Conservation (phyloP, 139 green algal genomes). For the Coelastrella sp. region DNA sequence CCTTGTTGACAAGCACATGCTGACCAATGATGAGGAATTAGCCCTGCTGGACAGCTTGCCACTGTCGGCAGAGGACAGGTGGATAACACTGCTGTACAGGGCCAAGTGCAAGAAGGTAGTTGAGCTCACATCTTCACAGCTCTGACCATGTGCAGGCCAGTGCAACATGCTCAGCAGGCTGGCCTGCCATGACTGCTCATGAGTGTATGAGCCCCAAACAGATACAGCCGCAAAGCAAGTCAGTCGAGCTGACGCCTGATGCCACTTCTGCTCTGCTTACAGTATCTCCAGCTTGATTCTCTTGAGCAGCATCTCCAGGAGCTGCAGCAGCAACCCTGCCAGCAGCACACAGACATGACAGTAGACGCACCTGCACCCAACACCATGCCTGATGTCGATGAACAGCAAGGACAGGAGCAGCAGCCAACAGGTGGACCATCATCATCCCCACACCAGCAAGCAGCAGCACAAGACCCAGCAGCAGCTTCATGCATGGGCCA, state of each 20-base stretch:
- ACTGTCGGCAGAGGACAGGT: slow-evolving; percentile 70
- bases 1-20: slow-evolving; percentile 91
- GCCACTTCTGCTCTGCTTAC: background rate
- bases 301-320: slow-evolving; percentile 55
- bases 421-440: slow-evolving; percentile 21
- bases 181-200: too few relatives aligned
- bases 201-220: too few relatives aligned
- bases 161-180: background rate
- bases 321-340: slow-evolving; percentile 46
- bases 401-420: slow-evolving; percentile 41
- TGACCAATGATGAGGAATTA: slow-evolving; percentile 84
- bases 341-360: background rate
- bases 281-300: slow-evolving; percentile 49
- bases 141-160: background rate
- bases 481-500: slow-evolving; percentile 55
- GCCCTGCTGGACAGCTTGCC: slow-evolving; percentile 71
- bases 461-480: background rate
- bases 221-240: too few relatives aligned
- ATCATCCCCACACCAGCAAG: slow-evolving; percentile 11
- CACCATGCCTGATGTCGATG: background rate
- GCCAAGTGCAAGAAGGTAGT: slow-evolving; percentile 73
- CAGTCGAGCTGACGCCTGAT: background rate
- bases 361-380: background rate
- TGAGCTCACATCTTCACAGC: background rate
- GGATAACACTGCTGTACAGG: slow-evolving; percentile 86